phyloP scores from a whole-genome alignment of 2,329 filamentous ascomycete genomes.

The Tolypocladium cylindrosporum region DNA sequence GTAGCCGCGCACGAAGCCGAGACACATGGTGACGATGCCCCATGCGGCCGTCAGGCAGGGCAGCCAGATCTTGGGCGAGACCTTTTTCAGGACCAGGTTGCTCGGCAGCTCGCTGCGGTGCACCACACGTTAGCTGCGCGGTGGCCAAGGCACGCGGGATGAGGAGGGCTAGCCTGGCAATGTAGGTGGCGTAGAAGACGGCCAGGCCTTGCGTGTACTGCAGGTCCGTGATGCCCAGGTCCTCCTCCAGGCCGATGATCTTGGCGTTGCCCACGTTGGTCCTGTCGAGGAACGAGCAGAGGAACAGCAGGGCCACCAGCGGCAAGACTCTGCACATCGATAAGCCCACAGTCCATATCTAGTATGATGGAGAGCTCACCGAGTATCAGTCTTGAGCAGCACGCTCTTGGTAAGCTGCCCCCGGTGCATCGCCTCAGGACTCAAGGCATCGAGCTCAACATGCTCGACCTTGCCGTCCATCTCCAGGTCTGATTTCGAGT shows the following conservation, averaged over 20 bases:
- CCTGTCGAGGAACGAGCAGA: conserved; percentile 56
- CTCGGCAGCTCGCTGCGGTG: conserved; percentile 47
- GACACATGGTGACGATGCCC: conserved; percentile 48
- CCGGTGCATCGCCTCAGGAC: conserved; percentile 3
- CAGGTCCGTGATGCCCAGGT: conserved; percentile 45
- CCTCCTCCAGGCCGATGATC: conserved; percentile 50
- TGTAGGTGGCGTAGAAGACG: conserved; percentile 57
- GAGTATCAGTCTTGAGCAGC: conserved; percentile 18
- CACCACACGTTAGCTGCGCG: neutral
- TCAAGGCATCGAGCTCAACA: conserved; percentile 8
- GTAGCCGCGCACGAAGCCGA: conserved; percentile 43
- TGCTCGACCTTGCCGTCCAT: conserved; percentile 10
- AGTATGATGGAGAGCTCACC: conserved; percentile 2
- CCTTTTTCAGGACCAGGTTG: conserved; percentile 52
- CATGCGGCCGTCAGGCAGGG: conserved; percentile 45
- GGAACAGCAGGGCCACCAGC: conserved; percentile 51
- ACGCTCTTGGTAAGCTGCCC: conserved; percentile 12
- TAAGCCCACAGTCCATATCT: neutral
- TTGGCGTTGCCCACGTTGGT: conserved; percentile 67
- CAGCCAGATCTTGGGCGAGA: conserved; percentile 51
- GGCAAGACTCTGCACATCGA: conserved; percentile 42
- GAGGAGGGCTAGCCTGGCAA: conserved; percentile 34
- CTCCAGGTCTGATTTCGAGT: conserved; percentile 1
- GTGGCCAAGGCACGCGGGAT: neutral
- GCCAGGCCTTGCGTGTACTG: conserved; percentile 57